phyloP scores from a whole-genome alignment of 1,139 yeast species.

The Candida frijolesensis region DNA sequence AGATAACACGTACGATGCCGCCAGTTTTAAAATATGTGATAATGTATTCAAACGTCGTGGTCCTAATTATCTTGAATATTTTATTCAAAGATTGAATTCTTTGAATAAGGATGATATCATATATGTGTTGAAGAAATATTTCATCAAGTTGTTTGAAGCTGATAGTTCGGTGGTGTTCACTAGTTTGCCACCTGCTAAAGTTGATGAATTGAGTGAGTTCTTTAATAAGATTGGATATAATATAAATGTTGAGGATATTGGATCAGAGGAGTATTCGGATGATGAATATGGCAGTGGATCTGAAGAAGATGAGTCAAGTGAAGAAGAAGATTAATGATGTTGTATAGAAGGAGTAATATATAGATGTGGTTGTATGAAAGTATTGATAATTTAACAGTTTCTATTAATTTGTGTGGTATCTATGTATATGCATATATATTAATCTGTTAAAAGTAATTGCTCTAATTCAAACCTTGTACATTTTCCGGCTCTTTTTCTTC shows the following conservation, averaged over 20 bases:
- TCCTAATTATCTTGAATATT: constrained; percentile 54
- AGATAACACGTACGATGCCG: constrained; percentile 62
- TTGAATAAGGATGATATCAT: constrained; percentile 63
- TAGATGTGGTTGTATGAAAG: neutral
- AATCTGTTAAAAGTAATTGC: neutral
- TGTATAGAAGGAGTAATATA: neutral
- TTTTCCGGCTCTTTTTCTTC: neutral
- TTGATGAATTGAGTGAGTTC: constrained; percentile 47
- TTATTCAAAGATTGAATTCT: constrained; percentile 49
- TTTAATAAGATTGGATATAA: constrained; percentile 60
- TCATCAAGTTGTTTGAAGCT: constrained; percentile 61
- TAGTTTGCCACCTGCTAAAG: constrained; percentile 72
- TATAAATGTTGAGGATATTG: constrained; percentile 58
- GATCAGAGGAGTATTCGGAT: constrained; percentile 22
- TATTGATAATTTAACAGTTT: neutral
- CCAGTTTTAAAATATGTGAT: constrained; percentile 65
- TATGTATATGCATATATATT: neutral
- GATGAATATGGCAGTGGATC: constrained; percentile 12
- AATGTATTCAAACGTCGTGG: constrained; percentile 71
- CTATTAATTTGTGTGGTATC: neutral
- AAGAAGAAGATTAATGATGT: constrained; percentile 2
- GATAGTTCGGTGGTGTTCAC: constrained; percentile 61
- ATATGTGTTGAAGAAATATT: constrained; percentile 58
- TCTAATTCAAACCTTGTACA: neutral
- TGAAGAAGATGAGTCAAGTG: constrained; percentile 9